Evolutionary conservation across 345 rosid species (phyloP), one percentile per base, ranked within the genome.

Genomic region (Eutrema heterophyllum): DNA sequence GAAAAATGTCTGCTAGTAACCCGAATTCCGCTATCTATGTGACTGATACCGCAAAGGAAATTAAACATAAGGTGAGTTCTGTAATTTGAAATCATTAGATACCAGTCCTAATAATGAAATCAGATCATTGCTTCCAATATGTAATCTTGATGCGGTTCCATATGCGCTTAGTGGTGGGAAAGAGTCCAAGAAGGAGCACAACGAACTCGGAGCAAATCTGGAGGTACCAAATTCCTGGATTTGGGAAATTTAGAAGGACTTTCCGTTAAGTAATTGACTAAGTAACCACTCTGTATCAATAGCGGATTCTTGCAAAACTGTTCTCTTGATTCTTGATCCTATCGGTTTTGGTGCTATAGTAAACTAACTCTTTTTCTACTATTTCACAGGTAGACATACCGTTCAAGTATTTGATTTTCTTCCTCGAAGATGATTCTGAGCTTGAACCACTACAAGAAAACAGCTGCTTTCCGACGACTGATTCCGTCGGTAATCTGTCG

Each of bases 1-100:
- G 96, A 63, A 93, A 93, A 84, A 91, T 93, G 98, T 91, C 96
- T 18, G 97, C 98, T 41, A 91, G 95, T 84, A 92, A 93, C 83
- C 91, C 97, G 43, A 91, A 89, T 80, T 93, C 98, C 29, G 97
- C 97, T 30, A 87, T 93, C 73, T 91, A 91, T 71, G 97, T 93
- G 73, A 91, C 94, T 58, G 97, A 91, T 79, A 81, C 92, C 14
- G 84, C 84, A 4, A 86, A 91, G 78, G 87, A 83, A 32, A 93
- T 93, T 14, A 82, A 82, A 69, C 71, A 83, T 81, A 93, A 93
- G 97, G 98, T 90, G n/a, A n/a, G n/a, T n/a, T n/a, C n/a, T n/a
- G n/a, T n/a, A 51, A 8, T 50, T 45, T 45, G 44, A 40, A 12
- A n/a, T n/a, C n/a, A n/a, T n/a, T n/a, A n/a, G n/a, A 7, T 21